A percentile compares a stretch with the other conserved stretches of the same genome.
These are phyloP conservation scores for Rhodotorula taiwanensis DNA, from an alignment of 768 basidiomycete species.

Conservation along the genomic window DNA sequence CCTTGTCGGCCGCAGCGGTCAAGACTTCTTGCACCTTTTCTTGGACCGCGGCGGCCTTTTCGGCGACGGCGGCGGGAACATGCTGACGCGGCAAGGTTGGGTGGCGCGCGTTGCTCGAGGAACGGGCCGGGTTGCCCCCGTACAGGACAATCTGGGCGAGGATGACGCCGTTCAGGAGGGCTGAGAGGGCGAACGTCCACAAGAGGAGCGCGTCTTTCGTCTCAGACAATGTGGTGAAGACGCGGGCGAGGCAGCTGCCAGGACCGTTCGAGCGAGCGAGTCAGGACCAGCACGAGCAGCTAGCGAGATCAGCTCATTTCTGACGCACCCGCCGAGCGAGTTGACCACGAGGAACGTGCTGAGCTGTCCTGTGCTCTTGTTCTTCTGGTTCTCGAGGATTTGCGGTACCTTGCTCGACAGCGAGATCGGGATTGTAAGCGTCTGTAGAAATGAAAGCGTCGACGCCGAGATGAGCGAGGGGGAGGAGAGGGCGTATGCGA, in stretches of 20 bases:
- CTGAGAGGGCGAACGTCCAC: slow-evolving; percentile 75
- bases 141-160: slow-evolving; percentile 34
- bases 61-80: too few species aligned
- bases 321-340: slow-evolving; percentile 60
- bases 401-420: slow-evolving; percentile 92
- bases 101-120: neutral
- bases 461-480: slow-evolving; percentile 46
- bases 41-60: neutral
- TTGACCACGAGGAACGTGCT: slow-evolving; percentile 85
- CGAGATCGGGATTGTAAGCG: slow-evolving; percentile 80
- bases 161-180: slow-evolving; percentile 73
- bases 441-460: slow-evolving; percentile 63
- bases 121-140: slow-evolving; percentile 1
- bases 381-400: slow-evolving; percentile 70
- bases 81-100: neutral
- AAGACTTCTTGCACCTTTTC: neutral
- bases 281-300: too few species aligned
- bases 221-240: slow-evolving; percentile 89
- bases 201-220: slow-evolving; percentile 72
- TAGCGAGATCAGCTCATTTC: too few species aligned
- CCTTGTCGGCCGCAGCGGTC: neutral
- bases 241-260: slow-evolving; percentile 63
- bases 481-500: slow-evolving; percentile 49
- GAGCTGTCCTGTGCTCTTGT: slow-evolving; percentile 80
- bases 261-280: neutral